Conservation (phyloP, 2,329 filamentous ascomycete genomes). For the Ophiostoma perfectum region DNA sequence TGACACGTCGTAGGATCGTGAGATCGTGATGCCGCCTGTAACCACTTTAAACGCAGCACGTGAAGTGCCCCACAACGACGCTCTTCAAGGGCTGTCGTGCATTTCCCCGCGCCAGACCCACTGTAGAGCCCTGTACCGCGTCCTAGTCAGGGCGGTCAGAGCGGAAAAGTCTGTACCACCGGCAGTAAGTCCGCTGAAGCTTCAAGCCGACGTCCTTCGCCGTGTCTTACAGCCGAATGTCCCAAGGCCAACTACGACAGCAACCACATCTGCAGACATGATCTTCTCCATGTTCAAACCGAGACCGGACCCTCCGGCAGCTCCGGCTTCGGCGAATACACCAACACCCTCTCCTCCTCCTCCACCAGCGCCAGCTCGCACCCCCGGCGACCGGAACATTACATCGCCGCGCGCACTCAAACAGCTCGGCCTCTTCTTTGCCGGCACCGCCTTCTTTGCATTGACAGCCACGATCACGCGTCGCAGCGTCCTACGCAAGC, state of each 20-base stretch:
- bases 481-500: slow-evolving; percentile 62
- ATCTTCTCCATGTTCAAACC: slow-evolving; percentile 17
- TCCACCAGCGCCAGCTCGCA: background rate
- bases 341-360: background rate
- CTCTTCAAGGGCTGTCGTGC: background rate
- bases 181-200: background rate
- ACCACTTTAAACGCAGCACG: background rate
- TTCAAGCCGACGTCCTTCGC: background rate
- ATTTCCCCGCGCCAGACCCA: background rate
- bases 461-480: slow-evolving; percentile 67
- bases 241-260: background rate
- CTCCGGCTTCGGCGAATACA: background rate
- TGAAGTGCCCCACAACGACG: background rate
- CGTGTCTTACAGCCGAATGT: background rate
- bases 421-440: slow-evolving; percentile 65
- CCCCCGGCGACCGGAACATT: slow-evolving; percentile 16
- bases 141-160: slow-evolving; percentile 2
- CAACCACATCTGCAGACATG: background rate
- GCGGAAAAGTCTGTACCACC: background rate
- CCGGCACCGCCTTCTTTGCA: slow-evolving; percentile 69
- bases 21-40: background rate
- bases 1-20: background rate
- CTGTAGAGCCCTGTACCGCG: background rate
- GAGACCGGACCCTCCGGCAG: background rate
- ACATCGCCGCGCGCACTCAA: slow-evolving; percentile 49